phyloP scores from a whole-genome alignment of 768 basidiomycete species.

The Hygrophoropsis aurantiaca region DNA sequence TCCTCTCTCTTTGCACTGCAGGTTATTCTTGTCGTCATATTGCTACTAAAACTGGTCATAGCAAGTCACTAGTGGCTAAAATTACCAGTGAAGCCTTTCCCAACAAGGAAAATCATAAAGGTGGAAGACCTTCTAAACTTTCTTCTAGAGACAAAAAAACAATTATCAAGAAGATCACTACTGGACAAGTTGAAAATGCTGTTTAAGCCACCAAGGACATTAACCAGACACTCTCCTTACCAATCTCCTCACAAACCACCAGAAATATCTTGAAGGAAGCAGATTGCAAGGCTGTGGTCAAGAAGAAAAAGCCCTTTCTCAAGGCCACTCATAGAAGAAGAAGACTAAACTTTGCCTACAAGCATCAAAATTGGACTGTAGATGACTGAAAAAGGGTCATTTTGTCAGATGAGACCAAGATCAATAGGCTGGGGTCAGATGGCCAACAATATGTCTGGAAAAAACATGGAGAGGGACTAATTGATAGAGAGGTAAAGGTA shows the following conservation, averaged over 20 bases:
- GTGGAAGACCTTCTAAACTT: constrained; percentile 1
- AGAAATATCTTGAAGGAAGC: too few species aligned
- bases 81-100: background rate
- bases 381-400: too few species aligned
- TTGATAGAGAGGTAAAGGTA: constrained; percentile 3
- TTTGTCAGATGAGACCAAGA: constrained; percentile 22
- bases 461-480: constrained; percentile 7
- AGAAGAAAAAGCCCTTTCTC: constrained; percentile 22
- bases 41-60: background rate
- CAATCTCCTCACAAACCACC: background rate
- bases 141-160: too few species aligned
- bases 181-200: too few species aligned
- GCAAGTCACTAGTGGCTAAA: background rate
- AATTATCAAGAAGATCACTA: too few species aligned
- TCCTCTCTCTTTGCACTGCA: background rate
- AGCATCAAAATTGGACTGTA: too few species aligned
- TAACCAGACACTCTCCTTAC: background rate
- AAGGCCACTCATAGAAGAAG: constrained; percentile 2
- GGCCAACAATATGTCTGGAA: constrained; percentile 12
- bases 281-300: too few species aligned
- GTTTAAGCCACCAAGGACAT: too few species aligned
- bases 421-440: constrained; percentile 17
- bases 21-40: background rate
- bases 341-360: constrained; percentile 11
- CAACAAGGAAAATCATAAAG: background rate